Conservation (phyloP, 768 basidiomycete species). For the Hebeloma cylindrosporum region DNA sequence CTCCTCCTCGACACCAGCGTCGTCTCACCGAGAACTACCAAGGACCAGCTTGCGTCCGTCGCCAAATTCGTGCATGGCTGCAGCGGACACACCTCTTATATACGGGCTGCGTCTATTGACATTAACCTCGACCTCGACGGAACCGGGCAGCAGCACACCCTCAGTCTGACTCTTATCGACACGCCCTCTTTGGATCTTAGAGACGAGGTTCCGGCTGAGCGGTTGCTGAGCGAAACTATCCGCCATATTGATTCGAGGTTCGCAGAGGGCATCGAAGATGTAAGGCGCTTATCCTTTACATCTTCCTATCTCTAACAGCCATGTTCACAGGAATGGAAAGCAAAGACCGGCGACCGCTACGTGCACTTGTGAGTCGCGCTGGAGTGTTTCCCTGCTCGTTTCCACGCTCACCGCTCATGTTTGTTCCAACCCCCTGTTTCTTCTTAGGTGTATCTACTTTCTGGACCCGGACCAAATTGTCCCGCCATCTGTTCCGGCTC, state of each 20-base stretch:
- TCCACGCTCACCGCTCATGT: conserved; percentile 16
- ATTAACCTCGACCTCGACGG: conserved; percentile 59
- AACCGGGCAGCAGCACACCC: conserved; percentile 42
- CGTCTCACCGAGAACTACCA: conserved; percentile 58
- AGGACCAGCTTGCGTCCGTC: conserved; percentile 77
- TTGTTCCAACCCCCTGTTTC: conserved; percentile 18
- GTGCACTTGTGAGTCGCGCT: conserved; percentile 68
- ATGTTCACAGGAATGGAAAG: conserved; percentile 63
- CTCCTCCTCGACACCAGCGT: conserved; percentile 81
- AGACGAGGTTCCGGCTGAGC: conserved; percentile 64
- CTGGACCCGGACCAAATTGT: conserved; percentile 82
- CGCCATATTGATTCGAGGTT: conserved; percentile 73
- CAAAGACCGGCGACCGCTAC: conserved; percentile 70
- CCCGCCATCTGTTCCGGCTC: conserved; percentile 65
- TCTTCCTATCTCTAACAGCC: conserved; percentile 19
- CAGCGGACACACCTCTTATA: conserved; percentile 69
- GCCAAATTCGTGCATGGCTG: conserved; percentile 81
- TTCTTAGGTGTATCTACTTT: conserved; percentile 78
- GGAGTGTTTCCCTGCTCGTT: conserved; percentile 17
- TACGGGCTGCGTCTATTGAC: conserved; percentile 70
- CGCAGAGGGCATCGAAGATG: conserved; percentile 73
- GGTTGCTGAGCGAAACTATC: conserved; percentile 64
- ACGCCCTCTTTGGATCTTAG: conserved; percentile 78
- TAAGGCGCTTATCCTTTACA: conserved; percentile 40
- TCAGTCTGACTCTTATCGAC: conserved; percentile 75